Conservation (phyloP, 1,139 yeast species). For the Pneumocystis oryctolagi region DNA sequence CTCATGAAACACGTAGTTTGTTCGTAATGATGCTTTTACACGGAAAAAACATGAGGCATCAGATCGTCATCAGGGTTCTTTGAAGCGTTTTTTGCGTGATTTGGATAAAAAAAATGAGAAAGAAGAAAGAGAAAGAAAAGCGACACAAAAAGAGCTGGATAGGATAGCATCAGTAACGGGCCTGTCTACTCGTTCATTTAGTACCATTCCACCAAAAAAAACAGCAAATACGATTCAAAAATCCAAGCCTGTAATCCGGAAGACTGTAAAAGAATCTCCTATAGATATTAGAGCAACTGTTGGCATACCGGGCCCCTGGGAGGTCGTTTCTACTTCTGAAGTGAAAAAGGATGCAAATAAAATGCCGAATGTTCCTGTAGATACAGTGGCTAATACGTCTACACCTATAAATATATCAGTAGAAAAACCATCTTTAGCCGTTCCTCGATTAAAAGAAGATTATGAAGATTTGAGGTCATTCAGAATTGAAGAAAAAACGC, state of each 20-base stretch:
- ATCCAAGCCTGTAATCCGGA: not conserved
- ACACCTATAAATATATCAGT: not conserved
- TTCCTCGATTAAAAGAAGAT: not conserved
- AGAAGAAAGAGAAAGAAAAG: not conserved
- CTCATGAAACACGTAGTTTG: not conserved
- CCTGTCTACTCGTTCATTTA: not conserved
- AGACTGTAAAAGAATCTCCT: not conserved
- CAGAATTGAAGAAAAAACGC: not conserved
- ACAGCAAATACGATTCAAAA: not conserved
- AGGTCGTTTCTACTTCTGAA: not conserved
- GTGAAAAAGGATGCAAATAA: not conserved
- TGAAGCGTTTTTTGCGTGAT: not conserved
- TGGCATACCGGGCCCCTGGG: not conserved
- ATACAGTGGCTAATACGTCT: not conserved
- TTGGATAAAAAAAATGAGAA: not conserved
- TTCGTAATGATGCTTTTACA: slow-evolving; percentile 9
- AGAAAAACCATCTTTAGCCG: not conserved
- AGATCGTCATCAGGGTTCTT: slow-evolving; percentile 6
- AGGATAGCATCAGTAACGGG: not conserved
- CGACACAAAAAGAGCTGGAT: not conserved
- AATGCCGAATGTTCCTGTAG: not conserved
- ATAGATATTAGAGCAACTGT: not conserved
- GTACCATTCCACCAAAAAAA: not conserved
- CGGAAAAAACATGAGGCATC: slow-evolving; percentile 9
- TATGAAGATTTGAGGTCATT: not conserved